Percentiles rank a stretch among this genome's conserved stretches.
phyloP scores from a whole-genome alignment of 2,329 filamentous ascomycete species.

The Raffaelea arxii region DNA sequence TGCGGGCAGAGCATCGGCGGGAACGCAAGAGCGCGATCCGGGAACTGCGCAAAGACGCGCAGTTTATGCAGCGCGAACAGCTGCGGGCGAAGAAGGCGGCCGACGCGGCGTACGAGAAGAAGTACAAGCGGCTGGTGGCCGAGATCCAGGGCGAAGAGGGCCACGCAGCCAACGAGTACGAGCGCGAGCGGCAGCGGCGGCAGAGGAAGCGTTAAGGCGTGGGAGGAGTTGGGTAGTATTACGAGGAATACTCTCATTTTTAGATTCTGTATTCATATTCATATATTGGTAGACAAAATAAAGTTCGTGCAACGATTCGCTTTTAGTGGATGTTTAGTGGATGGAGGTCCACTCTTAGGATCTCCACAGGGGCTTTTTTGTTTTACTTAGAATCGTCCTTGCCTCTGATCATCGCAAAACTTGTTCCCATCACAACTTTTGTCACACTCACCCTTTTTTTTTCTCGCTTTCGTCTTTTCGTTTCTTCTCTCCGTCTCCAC shows the following conservation, averaged over 20 bases:
- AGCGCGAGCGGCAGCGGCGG: constrained; percentile 69
- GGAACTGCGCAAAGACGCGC: constrained; percentile 89
- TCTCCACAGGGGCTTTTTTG: no score
- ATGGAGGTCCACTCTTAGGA: no score
- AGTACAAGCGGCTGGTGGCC: constrained; percentile 82
- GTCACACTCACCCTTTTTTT: no score
- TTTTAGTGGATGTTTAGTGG: no score
- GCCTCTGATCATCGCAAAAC: no score
- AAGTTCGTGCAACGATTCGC: no score
- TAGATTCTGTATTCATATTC: no score
- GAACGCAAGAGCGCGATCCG: constrained; percentile 92
- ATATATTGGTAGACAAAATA: no score
- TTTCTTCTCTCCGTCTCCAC: no score
- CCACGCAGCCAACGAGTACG: constrained; percentile 76
- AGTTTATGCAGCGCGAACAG: constrained; percentile 86
- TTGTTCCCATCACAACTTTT: no score
- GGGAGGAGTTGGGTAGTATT: neutral
- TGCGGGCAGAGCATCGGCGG: constrained; percentile 85
- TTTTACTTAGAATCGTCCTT: no score
- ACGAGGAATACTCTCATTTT: neutral
- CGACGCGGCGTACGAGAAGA: constrained; percentile 91
- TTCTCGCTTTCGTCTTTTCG: no score
- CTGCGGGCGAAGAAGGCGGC: constrained; percentile 85
- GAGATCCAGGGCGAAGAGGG: constrained; percentile 96
- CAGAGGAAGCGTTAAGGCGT: constrained; percentile 45